Conservation (phyloP, 768 basidiomycete genomes). For the Amanita molliuscula region DNA sequence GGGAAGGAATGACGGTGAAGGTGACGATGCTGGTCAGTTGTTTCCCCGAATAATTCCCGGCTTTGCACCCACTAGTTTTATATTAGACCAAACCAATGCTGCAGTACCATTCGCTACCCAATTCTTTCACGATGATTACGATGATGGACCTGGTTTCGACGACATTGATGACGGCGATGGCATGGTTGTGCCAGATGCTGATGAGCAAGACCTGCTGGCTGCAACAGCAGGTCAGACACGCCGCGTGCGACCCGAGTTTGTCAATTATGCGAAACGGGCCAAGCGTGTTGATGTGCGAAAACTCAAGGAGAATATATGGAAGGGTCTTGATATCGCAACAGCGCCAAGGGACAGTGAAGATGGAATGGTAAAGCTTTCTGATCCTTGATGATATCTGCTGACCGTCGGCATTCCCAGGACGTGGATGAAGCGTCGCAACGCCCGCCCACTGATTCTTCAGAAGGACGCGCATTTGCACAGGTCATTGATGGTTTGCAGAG, state of each 20-base stretch:
- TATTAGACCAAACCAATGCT: slow-evolving; percentile 32
- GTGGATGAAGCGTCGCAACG: slow-evolving; percentile 32
- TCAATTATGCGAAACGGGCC: slow-evolving; percentile 91
- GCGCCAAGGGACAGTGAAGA: slow-evolving; percentile 27
- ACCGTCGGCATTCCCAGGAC: slow-evolving; percentile 28
- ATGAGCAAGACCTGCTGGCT: slow-evolving; percentile 82
- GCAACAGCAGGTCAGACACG: slow-evolving; percentile 69
- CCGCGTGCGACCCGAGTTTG: slow-evolving; percentile 75
- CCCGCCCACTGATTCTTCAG: slow-evolving; percentile 49
- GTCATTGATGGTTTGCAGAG: slow-evolving; percentile 77
- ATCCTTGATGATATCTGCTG: neutral
- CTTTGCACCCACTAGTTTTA: neutral
- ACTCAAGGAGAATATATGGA: slow-evolving; percentile 98
- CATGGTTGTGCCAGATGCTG: slow-evolving; percentile 31
- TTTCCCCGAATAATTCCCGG: neutral
- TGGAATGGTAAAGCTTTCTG: slow-evolving; percentile 36
- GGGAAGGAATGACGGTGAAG: slow-evolving; percentile 32
- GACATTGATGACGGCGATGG: slow-evolving; percentile 43
- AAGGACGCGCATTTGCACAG: slow-evolving; percentile 61
- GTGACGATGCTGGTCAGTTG: slow-evolving; percentile 52
- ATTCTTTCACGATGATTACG: slow-evolving; percentile 91
- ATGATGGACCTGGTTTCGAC: slow-evolving; percentile 68
- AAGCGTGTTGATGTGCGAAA: slow-evolving; percentile 95
- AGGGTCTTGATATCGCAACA: slow-evolving; percentile 71
- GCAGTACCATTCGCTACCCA: slow-evolving; percentile 87